Evolutionary conservation across 768 basidiomycete species (phyloP).

Genomic region (Strobilomyces echinocephalus): DNA sequence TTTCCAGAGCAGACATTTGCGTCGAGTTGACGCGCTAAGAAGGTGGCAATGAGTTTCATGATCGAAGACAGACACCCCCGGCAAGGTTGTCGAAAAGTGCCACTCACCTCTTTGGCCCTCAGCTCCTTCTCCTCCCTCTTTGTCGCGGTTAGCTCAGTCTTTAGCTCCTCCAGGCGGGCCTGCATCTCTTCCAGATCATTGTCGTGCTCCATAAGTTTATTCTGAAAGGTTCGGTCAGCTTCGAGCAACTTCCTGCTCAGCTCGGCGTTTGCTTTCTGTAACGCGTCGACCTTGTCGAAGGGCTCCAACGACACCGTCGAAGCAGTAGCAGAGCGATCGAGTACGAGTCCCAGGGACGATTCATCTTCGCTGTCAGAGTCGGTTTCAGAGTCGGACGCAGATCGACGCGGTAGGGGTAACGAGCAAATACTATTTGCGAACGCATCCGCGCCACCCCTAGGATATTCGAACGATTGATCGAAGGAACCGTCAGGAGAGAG

Average conservation of each 20-base stretch:
- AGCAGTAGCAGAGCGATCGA: slow-evolving; percentile 52
- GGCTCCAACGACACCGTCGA: slow-evolving; percentile 71
- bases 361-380: slow-evolving; percentile 50
- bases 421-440: slow-evolving; percentile 48
- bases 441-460: slow-evolving; percentile 31
- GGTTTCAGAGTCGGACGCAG: slow-evolving; percentile 39
- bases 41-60: slow-evolving; percentile 5
- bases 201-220: slow-evolving; percentile 72
- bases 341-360: slow-evolving; percentile 50
- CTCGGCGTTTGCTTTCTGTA: slow-evolving; percentile 71
- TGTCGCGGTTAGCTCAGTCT: slow-evolving; percentile 69
- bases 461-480: slow-evolving; percentile 36
- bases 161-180: slow-evolving; percentile 67
- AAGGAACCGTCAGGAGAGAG: slow-evolving; percentile 35
- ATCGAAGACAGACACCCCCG: neutral
- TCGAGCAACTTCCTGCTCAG: slow-evolving; percentile 72
- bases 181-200: slow-evolving; percentile 80
- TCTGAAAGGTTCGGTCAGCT: slow-evolving; percentile 62
- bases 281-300: slow-evolving; percentile 64
- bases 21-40: slow-evolving; percentile 55
- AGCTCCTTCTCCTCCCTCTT: slow-evolving; percentile 94
- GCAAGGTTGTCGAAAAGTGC: neutral
- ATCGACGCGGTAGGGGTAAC: slow-evolving; percentile 51
- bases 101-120: slow-evolving; percentile 73
- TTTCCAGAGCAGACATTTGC: slow-evolving; percentile 68